These are phyloP conservation scores for Fusarium fujikuroi DNA, from an alignment of 2,329 filamentous ascomycete genomes.

Conservation along the genomic window DNA sequence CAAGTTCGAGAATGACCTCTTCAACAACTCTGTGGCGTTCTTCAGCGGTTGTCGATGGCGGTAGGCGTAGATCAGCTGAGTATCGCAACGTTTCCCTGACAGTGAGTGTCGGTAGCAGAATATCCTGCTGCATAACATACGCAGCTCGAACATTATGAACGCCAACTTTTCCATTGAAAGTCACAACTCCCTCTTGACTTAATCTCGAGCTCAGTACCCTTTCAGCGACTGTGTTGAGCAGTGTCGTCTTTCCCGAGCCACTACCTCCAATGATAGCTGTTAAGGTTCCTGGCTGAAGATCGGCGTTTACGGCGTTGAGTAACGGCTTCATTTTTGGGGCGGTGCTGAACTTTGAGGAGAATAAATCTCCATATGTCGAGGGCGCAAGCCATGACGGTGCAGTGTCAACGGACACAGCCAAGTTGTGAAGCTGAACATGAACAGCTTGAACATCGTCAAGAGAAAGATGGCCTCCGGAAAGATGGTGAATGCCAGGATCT, in stretches of 20 bases:
- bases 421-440: constrained; percentile 62
- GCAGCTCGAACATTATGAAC: constrained; percentile 68
- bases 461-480: constrained; percentile 52
- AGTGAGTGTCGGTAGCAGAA: constrained; percentile 77
- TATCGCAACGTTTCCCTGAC: constrained; percentile 80
- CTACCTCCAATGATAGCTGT: constrained; percentile 81
- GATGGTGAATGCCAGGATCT: constrained; percentile 31
- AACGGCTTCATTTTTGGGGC: constrained; percentile 60
- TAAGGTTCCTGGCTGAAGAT: constrained; percentile 72
- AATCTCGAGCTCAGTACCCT: constrained; percentile 68
- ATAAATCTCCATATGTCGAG: constrained; percentile 56
- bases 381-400: constrained; percentile 64
- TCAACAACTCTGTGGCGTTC: constrained; percentile 75
- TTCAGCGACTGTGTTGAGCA: constrained; percentile 77
- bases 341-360: constrained; percentile 52
- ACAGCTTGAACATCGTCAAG: constrained; percentile 66
- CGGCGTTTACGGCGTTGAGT: constrained; percentile 71
- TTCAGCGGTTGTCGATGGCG: constrained; percentile 66
- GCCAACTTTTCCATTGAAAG: constrained; percentile 69
- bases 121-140: constrained; percentile 82
- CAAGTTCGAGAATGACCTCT: constrained; percentile 79
- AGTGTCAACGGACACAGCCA: constrained; percentile 67
- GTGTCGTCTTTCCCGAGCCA: constrained; percentile 77
- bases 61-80: constrained; percentile 76
- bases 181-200: constrained; percentile 63